Conservation (phyloP, 2,329 filamentous ascomycete genomes). For the Arthrobotrys iridis region DNA sequence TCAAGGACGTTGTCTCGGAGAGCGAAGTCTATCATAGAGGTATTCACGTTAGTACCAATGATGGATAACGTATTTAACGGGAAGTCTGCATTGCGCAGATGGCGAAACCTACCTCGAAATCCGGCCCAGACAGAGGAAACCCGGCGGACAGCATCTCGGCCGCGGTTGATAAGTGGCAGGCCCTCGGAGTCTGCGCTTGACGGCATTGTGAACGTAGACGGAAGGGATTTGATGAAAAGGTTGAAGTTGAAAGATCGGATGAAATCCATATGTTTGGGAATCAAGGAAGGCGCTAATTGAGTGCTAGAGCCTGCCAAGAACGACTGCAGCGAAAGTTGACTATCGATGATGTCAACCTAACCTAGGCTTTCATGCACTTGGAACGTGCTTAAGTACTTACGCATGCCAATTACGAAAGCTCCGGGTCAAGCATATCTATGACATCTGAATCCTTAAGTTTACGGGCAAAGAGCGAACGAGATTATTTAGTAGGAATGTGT, state of each 20-base stretch:
- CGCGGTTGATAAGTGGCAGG: constrained; percentile 33
- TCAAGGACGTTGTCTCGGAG: constrained; percentile 79
- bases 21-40: constrained; percentile 74
- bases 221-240: constrained; percentile 5
- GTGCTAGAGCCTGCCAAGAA: background rate
- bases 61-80: background rate
- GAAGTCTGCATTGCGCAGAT: background rate
- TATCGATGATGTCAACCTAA: too few relatives aligned
- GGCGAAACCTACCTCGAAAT: constrained; percentile 25
- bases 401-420: too few relatives aligned
- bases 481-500: too few relatives aligned
- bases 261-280: constrained; percentile 4
- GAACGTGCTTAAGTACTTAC: too few relatives aligned
- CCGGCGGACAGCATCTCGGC: constrained; percentile 31
- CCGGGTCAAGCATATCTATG: too few relatives aligned
- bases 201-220: constrained; percentile 4
- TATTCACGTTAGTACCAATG: background rate
- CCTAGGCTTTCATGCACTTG: too few relatives aligned
- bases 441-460: too few relatives aligned
- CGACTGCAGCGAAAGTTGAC: too few relatives aligned
- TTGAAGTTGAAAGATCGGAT: constrained; percentile 33
- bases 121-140: constrained; percentile 38
- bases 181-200: constrained; percentile 26
- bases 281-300: background rate
- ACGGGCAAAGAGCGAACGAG: too few relatives aligned